Base-by-base conservation (phyloP, 2,329 filamentous ascomycete species). In the Fusarium algeriense region DNA sequence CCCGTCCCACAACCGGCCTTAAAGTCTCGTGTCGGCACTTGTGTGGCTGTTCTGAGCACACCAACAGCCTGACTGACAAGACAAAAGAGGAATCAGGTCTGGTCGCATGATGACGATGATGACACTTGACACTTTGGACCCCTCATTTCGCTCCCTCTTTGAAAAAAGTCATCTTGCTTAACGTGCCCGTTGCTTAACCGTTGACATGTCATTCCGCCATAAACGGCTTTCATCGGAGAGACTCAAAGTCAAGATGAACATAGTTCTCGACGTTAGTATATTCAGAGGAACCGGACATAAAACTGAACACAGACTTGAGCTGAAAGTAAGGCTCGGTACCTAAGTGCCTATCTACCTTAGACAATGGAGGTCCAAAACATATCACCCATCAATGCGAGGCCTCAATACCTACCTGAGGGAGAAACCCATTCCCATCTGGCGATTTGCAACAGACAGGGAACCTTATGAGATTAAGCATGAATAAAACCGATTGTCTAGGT, bases 101-200 rank as follows among this genome's bases (percentile, higher is more conserved):
- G 57, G 61, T 64, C 49, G 60, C 60, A 70, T 70, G 66, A 74
- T 69, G 70, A 75, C 58, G 64, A 73, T 66, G 73, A 75, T 75
- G 70, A 68, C 64, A 64, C 46, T 71, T 63, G 73, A 68, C 67
- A 64, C 49, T 40, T 57, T 70, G 59, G 68, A 69, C 68, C 61
- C 67, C 60, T 57, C 48, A 26, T 50, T 50, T 35, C 17, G n/a
- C 41, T 64, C 72, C 49, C 46, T 17, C 49, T 50, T 59, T 46
- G 38, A 48, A 15, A 19, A 32, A 43, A 20, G 26, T 30, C 45
- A 40, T 26, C 26, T 48, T 35, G 26, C 26, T 37, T 20, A 44
- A 62, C 65, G 45, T 43, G 56, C 34, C 52, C 50, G 44, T 52
- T 59, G 37, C 41, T 59, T 40, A 57, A 50, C 67, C 73, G 66